Evolutionary conservation across 345 rosid species (phyloP), one percentile per base, ranked within the genome.

Genomic region (Pistacia atlantica): DNA sequence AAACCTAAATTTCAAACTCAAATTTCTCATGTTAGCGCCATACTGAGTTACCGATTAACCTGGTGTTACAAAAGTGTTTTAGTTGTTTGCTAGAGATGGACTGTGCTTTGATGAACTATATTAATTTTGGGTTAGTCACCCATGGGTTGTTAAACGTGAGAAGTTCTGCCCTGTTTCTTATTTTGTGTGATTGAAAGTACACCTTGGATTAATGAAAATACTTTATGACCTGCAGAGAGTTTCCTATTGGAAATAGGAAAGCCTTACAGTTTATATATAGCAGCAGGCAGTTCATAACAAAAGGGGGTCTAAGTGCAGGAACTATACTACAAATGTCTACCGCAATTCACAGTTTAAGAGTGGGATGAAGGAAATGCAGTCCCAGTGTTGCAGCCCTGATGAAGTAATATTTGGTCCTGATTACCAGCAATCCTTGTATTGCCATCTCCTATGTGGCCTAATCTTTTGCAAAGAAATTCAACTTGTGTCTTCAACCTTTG

Each of bases 401-500:
- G 98, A 94, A 80, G 99, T 97, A 59, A 86, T 94, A 78, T 94
- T 97, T 71, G 92, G 97, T 56, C 90, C 98, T 2, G 96, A 97
- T 83, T 95, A 94, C 67, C 85, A 90, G 65, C 98, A 94, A 60
- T 91, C 98, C 52, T 64, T 92, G 42, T 94, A 97, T 77, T 97
- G 99, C 82, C 99, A 97, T 88, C 98, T 97, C 78, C 78, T 97
- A 56, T 90, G 25, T 22, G 25, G 25, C 25, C 25, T 22, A 22
- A 22, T 22, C 25, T 22, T 22, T 22, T 22, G 25, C 25, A 0
- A 22, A 22, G 25, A 22, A 22, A 22, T 22, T 22, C 25, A 22
- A 22, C 25, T 22, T 22, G 25, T 22, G 25, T 22, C 25, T 22
- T 22, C 25, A 22, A 22, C 25, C 25, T 22, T 22, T 22, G 25